Evolutionary conservation across 2,329 filamentous ascomycete species (phyloP), one percentile per base, ranked within the genome.

Genomic region (Pseudogymnoascus sp.): DNA sequence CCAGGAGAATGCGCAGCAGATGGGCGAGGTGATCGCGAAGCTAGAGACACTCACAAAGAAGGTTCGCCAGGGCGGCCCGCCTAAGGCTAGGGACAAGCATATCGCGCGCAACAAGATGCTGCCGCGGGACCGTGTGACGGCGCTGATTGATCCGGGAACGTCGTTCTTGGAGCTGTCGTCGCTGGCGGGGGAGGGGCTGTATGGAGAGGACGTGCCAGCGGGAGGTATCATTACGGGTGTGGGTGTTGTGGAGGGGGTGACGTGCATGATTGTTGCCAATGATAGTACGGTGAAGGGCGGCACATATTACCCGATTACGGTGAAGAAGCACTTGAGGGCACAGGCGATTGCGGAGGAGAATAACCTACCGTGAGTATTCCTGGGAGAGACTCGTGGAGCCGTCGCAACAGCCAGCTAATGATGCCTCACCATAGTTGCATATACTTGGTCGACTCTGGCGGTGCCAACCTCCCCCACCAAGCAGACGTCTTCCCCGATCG

Each of bases 241-340:
- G 61, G 93, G 93, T 2, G 88, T 89, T 1, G 90, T 99, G 25
- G 89, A 94, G 73, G 93, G 93, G 12, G 91, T 96, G 25, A 88
- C 87, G 42, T 97, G 93, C 75, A 88, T 97, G 78, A 90, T 97
- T 69, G 90, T 97, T 60, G 92, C 92, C 64, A 97, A 97, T 74
- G 93, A 97, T 74, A 95, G 91, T 78, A 97, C 93, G 16, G 93
- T 97, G 72, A 99, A 97, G 78, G 93, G 93, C 61, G 93, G 93
- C 23, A 96, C 93, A 1, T 99, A 99, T 77, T 97, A 93, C 73
- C 93, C 93, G 1, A 91, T 97, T 69, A 99, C 93, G 0, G 91
- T 97, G 64, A 97, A 97, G 80, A 99, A 99, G 80, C 94, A 97
- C 75, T 80, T 97, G 14, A 85, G 93, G 66, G 93, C 93, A 4